These are phyloP conservation scores for Exsudoporus floridanus DNA, from an alignment of 1,284 basidiomycete genomes.

Conservation along the genomic window DNA sequence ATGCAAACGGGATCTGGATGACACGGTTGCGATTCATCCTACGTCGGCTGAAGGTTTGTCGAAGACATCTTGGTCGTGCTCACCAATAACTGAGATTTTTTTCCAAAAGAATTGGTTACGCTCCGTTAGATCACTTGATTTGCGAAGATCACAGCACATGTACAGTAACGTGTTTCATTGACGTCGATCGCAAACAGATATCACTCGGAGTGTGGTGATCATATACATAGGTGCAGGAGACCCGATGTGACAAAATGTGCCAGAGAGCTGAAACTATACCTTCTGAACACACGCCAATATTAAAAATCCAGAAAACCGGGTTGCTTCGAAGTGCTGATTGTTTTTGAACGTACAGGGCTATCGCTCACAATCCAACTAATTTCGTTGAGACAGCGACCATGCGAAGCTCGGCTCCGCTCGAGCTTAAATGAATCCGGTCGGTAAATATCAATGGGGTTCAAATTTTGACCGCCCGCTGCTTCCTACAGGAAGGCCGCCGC, in stretches of 20 bases:
- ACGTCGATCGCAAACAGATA: not conserved
- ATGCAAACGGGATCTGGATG: constrained; percentile 80
- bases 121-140: constrained; percentile 25
- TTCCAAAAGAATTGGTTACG: constrained; percentile 27
- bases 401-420: not conserved
- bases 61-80: not conserved
- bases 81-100: constrained; percentile 11
- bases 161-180: not conserved
- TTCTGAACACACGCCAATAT: not conserved
- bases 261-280: not conserved
- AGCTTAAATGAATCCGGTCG: not conserved
- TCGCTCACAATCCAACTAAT: not conserved
- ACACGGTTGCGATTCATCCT: constrained; percentile 91
- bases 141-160: not conserved
- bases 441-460: not conserved
- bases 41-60: constrained; percentile 71
- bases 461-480: not conserved
- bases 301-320: not conserved
- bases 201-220: not conserved
- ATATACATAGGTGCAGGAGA: not conserved
- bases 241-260: not conserved
- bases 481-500: not conserved
- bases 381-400: not conserved
- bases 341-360: not conserved
- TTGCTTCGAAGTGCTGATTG: not conserved